Evolutionary conservation across 148 eudicot species (phyloP).

Genomic region (Drosera capensis): DNA sequence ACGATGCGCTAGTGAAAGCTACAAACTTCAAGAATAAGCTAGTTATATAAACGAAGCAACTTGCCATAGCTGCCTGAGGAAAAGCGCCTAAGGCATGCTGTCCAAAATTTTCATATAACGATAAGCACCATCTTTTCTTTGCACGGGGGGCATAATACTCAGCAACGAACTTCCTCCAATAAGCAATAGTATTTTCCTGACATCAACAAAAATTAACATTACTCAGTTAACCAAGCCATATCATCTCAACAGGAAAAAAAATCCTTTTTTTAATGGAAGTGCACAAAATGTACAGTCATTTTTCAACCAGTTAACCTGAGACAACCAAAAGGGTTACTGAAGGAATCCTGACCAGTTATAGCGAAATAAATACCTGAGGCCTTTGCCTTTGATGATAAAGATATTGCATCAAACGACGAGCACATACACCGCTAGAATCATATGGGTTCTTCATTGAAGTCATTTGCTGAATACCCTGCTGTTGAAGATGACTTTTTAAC

Average conservation of each 20-base stretch:
- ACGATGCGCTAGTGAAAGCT: too few relatives aligned
- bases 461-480: slow-evolving; percentile 56
- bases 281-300: not conserved
- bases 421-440: slow-evolving; percentile 72
- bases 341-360: slow-evolving; percentile 28
- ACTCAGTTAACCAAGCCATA: not conserved
- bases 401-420: slow-evolving; percentile 83
- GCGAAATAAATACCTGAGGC: too few relatives aligned
- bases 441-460: slow-evolving; percentile 46
- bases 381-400: slow-evolving; percentile 83
- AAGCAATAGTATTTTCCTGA: slow-evolving; percentile 77
- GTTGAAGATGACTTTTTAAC: slow-evolving; percentile 32
- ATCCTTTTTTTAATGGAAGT: not conserved
- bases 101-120: slow-evolving; percentile 78
- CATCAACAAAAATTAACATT: slow-evolving; percentile 3
- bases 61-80: slow-evolving; percentile 75
- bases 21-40: too few relatives aligned
- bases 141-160: slow-evolving; percentile 91
- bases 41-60: too few relatives aligned
- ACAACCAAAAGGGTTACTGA: not conserved
- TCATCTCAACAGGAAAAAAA: not conserved
- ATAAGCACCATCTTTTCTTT: slow-evolving; percentile 95
- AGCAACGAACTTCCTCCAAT: slow-evolving; percentile 88
- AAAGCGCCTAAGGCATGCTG: slow-evolving; percentile 80
- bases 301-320: not conserved